These are phyloP conservation scores for Gossypium sturtianum DNA, from an alignment of 345 rosid species.

Conservation along the genomic window DNA sequence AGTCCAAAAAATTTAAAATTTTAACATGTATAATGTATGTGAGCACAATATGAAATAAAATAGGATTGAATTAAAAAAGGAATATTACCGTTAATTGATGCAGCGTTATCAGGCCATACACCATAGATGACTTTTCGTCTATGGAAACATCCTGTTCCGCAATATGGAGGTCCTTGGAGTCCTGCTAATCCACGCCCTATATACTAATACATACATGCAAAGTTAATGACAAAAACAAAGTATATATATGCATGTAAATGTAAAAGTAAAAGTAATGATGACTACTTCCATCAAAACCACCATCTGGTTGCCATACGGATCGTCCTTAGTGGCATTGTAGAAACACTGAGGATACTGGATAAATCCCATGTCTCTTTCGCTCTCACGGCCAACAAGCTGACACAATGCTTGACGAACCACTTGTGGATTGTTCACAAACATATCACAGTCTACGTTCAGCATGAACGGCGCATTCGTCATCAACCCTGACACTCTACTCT, in stretches of 20 bases:
- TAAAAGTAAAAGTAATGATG: neutral
- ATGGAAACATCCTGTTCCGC: conserved; percentile 58
- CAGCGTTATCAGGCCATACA: conserved; percentile 23
- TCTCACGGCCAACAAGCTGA: conserved; percentile 23
- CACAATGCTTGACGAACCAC: conserved; percentile 50
- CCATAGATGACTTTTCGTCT: conserved; percentile 61
- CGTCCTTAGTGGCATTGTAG: conserved; percentile 33
- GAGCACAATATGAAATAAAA: too few species aligned
- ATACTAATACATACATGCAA: conserved; percentile 16
- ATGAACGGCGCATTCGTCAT: conserved; percentile 71
- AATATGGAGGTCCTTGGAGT: conserved; percentile 47
- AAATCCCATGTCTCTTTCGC: conserved; percentile 29
- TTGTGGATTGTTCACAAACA: conserved; percentile 51
- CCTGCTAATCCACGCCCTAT: conserved; percentile 35
- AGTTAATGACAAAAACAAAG: too few species aligned
- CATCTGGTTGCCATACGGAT: conserved; percentile 33
- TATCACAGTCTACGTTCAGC: conserved; percentile 78
- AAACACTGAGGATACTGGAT: conserved; percentile 50
- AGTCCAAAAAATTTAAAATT: too few species aligned
- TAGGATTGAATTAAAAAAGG: too few species aligned
- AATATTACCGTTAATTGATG: neutral
- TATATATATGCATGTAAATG: neutral
- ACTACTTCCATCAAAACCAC: conserved; percentile 20
- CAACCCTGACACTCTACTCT: conserved; percentile 65
- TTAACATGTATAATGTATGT: too few species aligned